Base-by-base conservation (phyloP, 805 yeast species). In the Henningerozyma blattae region DNA sequence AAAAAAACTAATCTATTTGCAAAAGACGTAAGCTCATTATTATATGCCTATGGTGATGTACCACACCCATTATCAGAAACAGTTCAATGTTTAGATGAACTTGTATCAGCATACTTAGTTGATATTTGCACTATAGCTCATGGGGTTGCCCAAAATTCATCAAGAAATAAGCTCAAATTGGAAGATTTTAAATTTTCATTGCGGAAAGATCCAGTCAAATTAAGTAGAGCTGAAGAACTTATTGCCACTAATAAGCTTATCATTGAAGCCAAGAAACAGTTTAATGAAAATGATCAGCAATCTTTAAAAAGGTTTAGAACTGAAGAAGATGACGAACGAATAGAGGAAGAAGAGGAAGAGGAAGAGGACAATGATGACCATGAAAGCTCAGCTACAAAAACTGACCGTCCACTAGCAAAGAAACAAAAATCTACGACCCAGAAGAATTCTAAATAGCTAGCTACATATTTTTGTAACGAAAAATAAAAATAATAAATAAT, bases 21-120 rank as follows among this genome's bases (percentile, higher is more conserved):
- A 4, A 64, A 62, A 29, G 76, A 72, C 40, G 59, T 77, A 22
- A 68, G 71, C 42, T 66, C 80, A 0, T 52, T 80, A 32, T 54
- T 80, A 35, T 80, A 72, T 43, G 86, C 86, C 0, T 78, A 68
- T 51, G 89, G 89, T 1, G 89, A 80, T 47, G 77, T 70, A 2
- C 57, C 70, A n/a, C 65, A 73, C 30, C 89, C 89, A 1, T 61
- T 72, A 29, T 66, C 70, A 10, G 83, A 77, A 37, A 75, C 83
- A 0, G 72, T 76, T 1, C 73, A 75, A 22, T 70, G 72, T 3
- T 48, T 80, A 22, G 89, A 80, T 44, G 89, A 80, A 41, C 63
- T 78, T 5, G 65, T 80, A 8, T 70, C 77, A 9, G 72, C 70
- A 27, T 81, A 78, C 50, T 54, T 80, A 27, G 66, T 70, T 3